Evolutionary conservation across 768 basidiomycete species (phyloP).

Genomic region (Phaeotremella skinneri): DNA sequence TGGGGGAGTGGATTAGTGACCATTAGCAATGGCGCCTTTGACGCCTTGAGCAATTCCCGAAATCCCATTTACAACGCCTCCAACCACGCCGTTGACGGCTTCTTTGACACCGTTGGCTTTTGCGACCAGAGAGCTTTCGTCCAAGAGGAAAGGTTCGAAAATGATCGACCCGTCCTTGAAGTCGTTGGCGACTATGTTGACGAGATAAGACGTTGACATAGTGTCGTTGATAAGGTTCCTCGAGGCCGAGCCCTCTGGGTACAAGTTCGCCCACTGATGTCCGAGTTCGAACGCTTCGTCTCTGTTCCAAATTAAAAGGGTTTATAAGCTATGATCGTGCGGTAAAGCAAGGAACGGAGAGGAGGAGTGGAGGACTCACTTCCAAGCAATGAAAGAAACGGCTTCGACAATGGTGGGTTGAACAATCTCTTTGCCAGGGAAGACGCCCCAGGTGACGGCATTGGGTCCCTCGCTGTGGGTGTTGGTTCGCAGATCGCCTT

Average conservation of each 20-base stretch:
- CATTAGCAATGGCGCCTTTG: conserved; percentile 15
- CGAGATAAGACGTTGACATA: conserved; percentile 79
- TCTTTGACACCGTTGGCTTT: background rate
- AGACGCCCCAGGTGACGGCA: conserved; percentile 98
- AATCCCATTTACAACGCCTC: conserved; percentile 15
- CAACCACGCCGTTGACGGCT: conserved; percentile 11
- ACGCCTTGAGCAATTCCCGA: conserved; percentile 19
- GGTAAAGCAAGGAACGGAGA: background rate
- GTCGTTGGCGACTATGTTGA: conserved; percentile 95
- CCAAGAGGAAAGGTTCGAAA: conserved; percentile 70
- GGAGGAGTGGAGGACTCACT: conserved; percentile 56
- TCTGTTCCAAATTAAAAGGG: too few species aligned
- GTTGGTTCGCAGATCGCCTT: conserved; percentile 91
- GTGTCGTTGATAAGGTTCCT: conserved; percentile 71
- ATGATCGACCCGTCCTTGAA: conserved; percentile 81
- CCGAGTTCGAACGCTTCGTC: conserved; percentile 95
- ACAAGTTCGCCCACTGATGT: conserved; percentile 82
- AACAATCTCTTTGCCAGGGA: conserved; percentile 92
- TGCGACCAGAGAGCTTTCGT: conserved; percentile 4
- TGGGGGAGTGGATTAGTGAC: conserved; percentile 13
- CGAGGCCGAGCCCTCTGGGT: conserved; percentile 72
- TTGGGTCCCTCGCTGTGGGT: conserved; percentile 92
- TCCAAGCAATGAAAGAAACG: conserved; percentile 98
- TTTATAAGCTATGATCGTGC: conserved; percentile 5
- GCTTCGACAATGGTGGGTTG: conserved; percentile 90